Evolutionary conservation across 768 basidiomycete species (phyloP).

Genomic region (Auriscalpium orientale): DNA sequence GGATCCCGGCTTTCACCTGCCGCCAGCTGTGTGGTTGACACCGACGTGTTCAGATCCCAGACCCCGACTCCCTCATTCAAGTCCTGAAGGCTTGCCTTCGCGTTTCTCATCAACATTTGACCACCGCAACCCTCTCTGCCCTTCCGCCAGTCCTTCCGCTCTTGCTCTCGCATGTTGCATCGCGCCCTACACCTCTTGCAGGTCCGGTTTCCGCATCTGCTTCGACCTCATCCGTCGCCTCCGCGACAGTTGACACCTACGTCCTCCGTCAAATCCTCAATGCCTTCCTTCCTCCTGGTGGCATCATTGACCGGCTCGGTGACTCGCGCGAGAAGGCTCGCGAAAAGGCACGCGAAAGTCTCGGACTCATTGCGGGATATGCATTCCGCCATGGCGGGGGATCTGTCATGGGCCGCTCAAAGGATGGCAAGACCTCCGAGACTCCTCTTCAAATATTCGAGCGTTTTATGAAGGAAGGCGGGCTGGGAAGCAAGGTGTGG

Average conservation of each 20-base stretch:
- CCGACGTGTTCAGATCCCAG: conserved; percentile 45
- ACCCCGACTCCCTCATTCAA: conserved; percentile 62
- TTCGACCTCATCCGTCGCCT: conserved; percentile 40
- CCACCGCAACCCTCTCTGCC: conserved; percentile 66
- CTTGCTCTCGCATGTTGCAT: conserved; percentile 37
- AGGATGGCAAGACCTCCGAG: conserved; percentile 56
- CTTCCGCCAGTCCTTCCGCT: conserved; percentile 61
- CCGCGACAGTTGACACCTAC: conserved; percentile 42
- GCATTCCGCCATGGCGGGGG: conserved; percentile 54
- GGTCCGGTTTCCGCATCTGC: conserved; percentile 36
- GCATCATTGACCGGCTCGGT: conserved; percentile 76
- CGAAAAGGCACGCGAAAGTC: conserved; percentile 64
- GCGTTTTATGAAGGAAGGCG: conserved; percentile 60
- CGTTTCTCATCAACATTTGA: conserved; percentile 75
- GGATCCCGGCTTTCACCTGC: conserved; percentile 9
- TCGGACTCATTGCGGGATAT: conserved; percentile 68
- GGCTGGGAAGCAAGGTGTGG: conserved; percentile 75
- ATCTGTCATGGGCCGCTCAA: conserved; percentile 35
- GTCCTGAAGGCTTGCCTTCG: conserved; percentile 70
- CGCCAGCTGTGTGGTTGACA: neutral
- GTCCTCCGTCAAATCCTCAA: conserved; percentile 60
- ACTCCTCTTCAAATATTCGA: conserved; percentile 67
- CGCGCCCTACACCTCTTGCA: conserved; percentile 19
- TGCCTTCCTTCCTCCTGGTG: conserved; percentile 68
- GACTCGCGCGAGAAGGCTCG: conserved; percentile 67